phyloP scores from a whole-genome alignment of 495 filamentous ascomycete genomes.

The Penicillium angulare region DNA sequence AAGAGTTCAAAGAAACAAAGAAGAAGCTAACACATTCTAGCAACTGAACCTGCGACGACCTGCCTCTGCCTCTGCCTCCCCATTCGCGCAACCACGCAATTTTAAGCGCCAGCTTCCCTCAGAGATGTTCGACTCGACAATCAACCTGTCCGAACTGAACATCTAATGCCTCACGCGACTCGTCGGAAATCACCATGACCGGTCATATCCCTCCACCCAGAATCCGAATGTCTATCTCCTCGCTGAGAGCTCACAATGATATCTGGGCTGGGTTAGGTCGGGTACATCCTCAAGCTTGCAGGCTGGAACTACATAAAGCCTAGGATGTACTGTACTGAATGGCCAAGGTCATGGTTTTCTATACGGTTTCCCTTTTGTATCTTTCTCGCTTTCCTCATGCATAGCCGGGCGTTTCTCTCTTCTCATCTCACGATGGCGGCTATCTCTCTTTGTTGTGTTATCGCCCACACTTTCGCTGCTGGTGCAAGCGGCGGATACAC shows the following conservation, averaged over 20 bases:
- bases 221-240: too few species aligned
- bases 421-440: constrained; percentile 24
- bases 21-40: constrained; percentile 15
- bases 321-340: too few species aligned
- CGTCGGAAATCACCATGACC: too few species aligned
- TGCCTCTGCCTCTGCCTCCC: constrained; percentile 37
- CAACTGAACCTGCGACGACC: constrained; percentile 44
- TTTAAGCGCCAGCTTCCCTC: constrained; percentile 43
- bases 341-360: too few species aligned
- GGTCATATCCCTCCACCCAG: too few species aligned
- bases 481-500: constrained; percentile 22
- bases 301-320: constrained; percentile 19
- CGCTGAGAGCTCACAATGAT: too few species aligned
- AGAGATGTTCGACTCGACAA: constrained; percentile 27
- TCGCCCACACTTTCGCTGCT: constrained; percentile 6
- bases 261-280: constrained; percentile 3
- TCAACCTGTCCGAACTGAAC: background rate
- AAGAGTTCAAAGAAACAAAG: background rate
- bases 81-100: constrained; percentile 45
- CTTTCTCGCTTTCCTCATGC: constrained; percentile 24
- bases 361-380: constrained; percentile 3
- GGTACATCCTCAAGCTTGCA: constrained; percentile 3
- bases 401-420: constrained; percentile 38
- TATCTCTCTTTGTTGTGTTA: constrained; percentile 10
- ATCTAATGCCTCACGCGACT: constrained; percentile 5